phyloP scores from a whole-genome alignment of 352 stramenopile genomes.

The Globisporangium iwayamae region DNA sequence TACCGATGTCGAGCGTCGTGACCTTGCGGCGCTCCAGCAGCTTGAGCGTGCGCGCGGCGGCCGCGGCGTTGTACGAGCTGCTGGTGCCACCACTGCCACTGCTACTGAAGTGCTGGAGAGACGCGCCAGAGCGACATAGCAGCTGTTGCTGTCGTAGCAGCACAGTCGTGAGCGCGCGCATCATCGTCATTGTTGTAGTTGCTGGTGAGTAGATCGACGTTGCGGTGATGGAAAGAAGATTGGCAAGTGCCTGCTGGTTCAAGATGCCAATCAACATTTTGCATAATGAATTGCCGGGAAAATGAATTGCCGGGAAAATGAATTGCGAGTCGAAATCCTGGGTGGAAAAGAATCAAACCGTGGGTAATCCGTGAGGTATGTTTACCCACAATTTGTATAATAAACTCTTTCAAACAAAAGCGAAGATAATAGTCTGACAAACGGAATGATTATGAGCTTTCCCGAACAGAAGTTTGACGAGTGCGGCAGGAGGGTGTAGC shows the following conservation, averaged over 20 bases:
- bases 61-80: slow-evolving; percentile 38
- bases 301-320: no score
- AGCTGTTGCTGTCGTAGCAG: neutral
- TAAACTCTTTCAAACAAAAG: no score
- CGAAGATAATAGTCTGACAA: no score
- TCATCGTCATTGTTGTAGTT: neutral
- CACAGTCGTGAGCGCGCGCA: neutral
- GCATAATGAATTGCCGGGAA: no score
- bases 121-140: neutral
- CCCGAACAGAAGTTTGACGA: no score
- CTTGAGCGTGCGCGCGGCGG: slow-evolving; percentile 70
- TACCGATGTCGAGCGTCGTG: slow-evolving; percentile 76
- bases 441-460: no score
- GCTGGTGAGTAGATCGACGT: neutral
- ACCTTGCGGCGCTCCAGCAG: slow-evolving; percentile 84
- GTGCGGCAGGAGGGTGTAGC: no score
- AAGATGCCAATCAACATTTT: no score
- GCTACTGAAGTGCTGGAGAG: slow-evolving; percentile 10
- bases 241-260: neutral
- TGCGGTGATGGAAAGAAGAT: neutral
- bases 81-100: slow-evolving; percentile 14
- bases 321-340: no score
- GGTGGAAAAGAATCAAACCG: no score
- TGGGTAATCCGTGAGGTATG: no score
- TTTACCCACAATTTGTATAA: no score